A percentile compares a stretch with the other conserved stretches of the same genome.
Evolutionary conservation across 345 rosid genomes (phyloP).

Genomic region (Populus deltoides): DNA sequence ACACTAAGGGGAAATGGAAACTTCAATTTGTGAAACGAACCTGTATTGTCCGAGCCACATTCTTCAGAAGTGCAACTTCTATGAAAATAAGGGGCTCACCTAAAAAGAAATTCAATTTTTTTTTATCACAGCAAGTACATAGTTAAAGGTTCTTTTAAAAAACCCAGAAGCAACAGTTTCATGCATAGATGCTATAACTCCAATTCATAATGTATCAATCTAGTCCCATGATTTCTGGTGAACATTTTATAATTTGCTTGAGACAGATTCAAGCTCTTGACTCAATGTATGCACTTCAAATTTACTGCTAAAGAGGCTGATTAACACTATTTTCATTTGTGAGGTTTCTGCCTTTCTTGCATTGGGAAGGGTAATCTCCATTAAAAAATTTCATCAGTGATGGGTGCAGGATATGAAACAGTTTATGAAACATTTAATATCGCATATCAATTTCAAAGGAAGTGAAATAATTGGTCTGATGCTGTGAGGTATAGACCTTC

Average conservation of each 20-base stretch:
- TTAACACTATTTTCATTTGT: neutral
- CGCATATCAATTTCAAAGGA: neutral
- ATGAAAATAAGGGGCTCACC: constrained; percentile 98
- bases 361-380: neutral
- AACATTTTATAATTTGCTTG: neutral
- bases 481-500: neutral
- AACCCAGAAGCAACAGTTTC: neutral
- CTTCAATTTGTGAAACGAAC: constrained; percentile 28
- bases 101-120: constrained; percentile 23
- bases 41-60: constrained; percentile 79
- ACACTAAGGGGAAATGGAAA: constrained; percentile 6
- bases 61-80: constrained; percentile 88
- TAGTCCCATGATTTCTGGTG: neutral
- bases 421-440: neutral
- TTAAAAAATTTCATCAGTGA: neutral
- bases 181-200: neutral
- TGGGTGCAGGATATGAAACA: neutral
- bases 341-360: neutral
- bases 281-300: neutral
- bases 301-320: neutral
- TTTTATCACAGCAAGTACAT: neutral
- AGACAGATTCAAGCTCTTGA: neutral
- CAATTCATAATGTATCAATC: neutral
- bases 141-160: neutral
- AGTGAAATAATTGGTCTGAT: neutral